Conservation (phyloP, 345 rosid genomes). For the Erysimum cheiranthoides region DNA sequence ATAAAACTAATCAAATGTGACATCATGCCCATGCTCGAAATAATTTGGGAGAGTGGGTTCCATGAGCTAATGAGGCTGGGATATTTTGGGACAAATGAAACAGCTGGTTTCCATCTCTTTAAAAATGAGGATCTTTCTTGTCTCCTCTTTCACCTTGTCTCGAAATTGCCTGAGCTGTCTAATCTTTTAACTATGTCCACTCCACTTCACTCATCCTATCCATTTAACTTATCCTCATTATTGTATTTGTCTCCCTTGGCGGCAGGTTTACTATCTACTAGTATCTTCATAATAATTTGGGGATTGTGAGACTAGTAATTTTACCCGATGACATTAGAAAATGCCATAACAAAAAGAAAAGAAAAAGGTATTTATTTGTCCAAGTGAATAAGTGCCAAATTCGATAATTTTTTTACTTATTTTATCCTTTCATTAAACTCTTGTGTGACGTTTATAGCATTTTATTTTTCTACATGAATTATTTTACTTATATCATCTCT, state of each 20-base stretch:
- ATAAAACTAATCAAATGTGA: background rate
- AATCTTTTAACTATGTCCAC: constrained; percentile 28
- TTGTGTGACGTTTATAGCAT: no score
- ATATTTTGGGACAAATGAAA: constrained; percentile 19
- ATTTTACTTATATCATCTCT: no score
- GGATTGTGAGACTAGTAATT: no score
- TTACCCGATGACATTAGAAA: no score
- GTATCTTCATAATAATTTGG: background rate
- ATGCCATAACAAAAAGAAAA: no score
- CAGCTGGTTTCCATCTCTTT: constrained; percentile 43
- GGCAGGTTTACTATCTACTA: background rate
- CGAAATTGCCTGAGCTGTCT: constrained; percentile 27
- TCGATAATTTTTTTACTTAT: no score
- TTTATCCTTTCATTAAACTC: no score
- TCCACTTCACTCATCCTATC: constrained; percentile 22
- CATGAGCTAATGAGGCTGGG: constrained; percentile 27
- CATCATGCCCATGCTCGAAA: background rate
- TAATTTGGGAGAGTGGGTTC: constrained; percentile 33
- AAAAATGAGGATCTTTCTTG: constrained; percentile 25
- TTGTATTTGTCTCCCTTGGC: background rate
- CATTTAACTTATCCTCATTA: background rate
- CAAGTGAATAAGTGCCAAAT: no score
- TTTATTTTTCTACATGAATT: no score
- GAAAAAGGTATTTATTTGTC: no score
- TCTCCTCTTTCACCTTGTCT: constrained; percentile 15